Percentiles rank a stretch among this genome's conserved stretches.
Conservation (phyloP, 164 flowering plant genomes). For the Magnolia changhungtana region DNA sequence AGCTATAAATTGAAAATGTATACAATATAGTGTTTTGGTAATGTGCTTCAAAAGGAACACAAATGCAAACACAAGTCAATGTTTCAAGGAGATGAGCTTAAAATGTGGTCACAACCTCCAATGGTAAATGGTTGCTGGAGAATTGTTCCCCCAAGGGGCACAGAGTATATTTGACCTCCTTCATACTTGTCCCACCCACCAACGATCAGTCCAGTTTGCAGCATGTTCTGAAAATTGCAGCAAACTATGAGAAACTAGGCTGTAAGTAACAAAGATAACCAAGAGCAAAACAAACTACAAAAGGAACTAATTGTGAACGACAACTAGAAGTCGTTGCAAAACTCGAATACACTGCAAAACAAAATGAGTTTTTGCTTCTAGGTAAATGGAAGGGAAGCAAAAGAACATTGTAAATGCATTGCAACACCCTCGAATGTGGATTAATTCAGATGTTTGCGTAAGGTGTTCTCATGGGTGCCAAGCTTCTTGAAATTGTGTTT, state of each 20-base stretch:
- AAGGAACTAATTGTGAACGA: neutral
- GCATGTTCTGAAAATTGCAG: slow-evolving; percentile 53
- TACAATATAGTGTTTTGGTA: no score
- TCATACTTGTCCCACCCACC: slow-evolving; percentile 99
- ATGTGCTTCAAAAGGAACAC: no score
- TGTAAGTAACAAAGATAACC: neutral
- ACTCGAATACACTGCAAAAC: no score
- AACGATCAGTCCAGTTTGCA: slow-evolving; percentile 86
- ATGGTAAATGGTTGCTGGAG: slow-evolving; percentile 91
- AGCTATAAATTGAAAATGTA: no score
- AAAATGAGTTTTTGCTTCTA: no score
- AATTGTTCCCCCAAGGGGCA: slow-evolving; percentile 89
- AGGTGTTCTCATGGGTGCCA: no score
- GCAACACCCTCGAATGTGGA: no score
- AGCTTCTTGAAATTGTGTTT: no score
- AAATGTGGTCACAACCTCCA: slow-evolving; percentile 55
- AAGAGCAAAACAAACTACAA: neutral
- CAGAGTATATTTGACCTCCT: slow-evolving; percentile 78
- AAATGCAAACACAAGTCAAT: neutral
- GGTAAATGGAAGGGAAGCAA: no score
- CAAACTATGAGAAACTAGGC: neutral
- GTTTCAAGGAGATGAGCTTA: neutral
- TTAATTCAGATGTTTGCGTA: no score
- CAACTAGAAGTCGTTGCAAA: no score
- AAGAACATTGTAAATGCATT: no score